Conservation (phyloP, 2,329 filamentous ascomycete genomes). For the Fusarium devonianum region DNA sequence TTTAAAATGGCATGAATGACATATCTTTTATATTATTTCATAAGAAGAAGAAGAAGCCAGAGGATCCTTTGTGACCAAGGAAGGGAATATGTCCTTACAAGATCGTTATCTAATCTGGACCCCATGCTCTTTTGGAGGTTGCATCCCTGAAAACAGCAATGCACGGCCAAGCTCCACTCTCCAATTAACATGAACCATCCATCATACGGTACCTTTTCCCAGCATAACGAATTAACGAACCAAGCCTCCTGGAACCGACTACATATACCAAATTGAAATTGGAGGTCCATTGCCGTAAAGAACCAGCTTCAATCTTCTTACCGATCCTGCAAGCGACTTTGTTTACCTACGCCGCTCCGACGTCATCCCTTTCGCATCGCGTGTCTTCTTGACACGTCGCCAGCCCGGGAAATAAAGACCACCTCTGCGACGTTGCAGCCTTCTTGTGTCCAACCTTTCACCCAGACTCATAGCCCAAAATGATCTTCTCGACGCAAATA, state of each 20-base stretch:
- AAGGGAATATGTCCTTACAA: slow-evolving; percentile 7
- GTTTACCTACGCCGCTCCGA: slow-evolving; percentile 16
- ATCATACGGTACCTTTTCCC: slow-evolving; percentile 7
- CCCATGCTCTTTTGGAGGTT: slow-evolving; percentile 14
- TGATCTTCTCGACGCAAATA: slow-evolving; percentile 95
- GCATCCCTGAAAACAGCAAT: slow-evolving; percentile 13
- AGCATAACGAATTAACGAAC: slow-evolving; percentile 3
- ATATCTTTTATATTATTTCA: too few species aligned
- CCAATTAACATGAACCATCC: slow-evolving; percentile 6
- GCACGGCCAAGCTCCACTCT: slow-evolving; percentile 30
- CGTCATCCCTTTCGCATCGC: slow-evolving; percentile 25
- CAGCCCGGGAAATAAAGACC: slow-evolving; percentile 13
- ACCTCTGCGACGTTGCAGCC: slow-evolving; percentile 14
- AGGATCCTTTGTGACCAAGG: not conserved
- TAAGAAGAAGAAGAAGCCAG: too few species aligned
- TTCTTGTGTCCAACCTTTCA: slow-evolving; percentile 1
- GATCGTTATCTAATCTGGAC: slow-evolving; percentile 42
- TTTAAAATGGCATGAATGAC: too few species aligned
- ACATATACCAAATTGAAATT: not conserved
- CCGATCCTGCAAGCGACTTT: slow-evolving; percentile 1
- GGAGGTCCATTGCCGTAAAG: not conserved
- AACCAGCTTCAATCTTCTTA: not conserved
- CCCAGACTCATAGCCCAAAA: slow-evolving; percentile 45
- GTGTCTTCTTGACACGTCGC: slow-evolving; percentile 40
- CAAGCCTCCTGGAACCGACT: not conserved